phyloP scores from a whole-genome alignment of 2,329 filamentous ascomycete species.

The Exophiala phaeomuriformis region DNA sequence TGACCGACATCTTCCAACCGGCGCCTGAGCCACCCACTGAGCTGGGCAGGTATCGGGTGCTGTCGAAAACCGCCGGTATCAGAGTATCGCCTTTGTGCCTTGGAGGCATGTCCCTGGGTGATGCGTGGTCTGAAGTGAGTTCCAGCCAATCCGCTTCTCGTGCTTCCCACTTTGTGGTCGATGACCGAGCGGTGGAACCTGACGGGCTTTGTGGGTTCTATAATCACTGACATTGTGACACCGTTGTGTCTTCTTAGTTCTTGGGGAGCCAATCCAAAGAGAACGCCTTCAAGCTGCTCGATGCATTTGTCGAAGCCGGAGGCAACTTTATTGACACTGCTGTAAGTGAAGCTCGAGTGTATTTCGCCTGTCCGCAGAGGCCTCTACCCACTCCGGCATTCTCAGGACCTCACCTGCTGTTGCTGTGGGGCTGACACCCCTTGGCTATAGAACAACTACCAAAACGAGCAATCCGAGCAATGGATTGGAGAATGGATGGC shows the following conservation, averaged over 20 bases:
- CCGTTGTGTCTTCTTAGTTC: background rate
- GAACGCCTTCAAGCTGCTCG: slow-evolving; percentile 56
- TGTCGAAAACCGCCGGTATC: slow-evolving; percentile 58
- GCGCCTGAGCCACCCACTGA: slow-evolving; percentile 52
- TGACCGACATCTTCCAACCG: slow-evolving; percentile 30
- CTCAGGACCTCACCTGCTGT: background rate
- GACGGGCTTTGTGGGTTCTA: too few relatives aligned
- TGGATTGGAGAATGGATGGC: slow-evolving; percentile 58
- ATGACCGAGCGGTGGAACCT: too few relatives aligned
- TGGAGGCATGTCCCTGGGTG: slow-evolving; percentile 36
- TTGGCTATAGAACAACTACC: slow-evolving; percentile 54
- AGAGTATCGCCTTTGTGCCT: slow-evolving; percentile 57
- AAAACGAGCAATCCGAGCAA: slow-evolving; percentile 54
- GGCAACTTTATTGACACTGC: slow-evolving; percentile 69
- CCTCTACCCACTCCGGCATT: too few relatives aligned
- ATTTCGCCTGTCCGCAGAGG: background rate
- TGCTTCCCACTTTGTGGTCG: too few relatives aligned
- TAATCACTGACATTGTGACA: too few relatives aligned
- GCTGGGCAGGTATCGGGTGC: slow-evolving; percentile 57
- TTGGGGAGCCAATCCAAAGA: slow-evolving; percentile 51
- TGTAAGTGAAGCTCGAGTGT: slow-evolving; percentile 4
- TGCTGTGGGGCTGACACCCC: background rate
- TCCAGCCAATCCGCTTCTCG: slow-evolving; percentile 12
- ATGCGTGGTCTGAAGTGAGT: slow-evolving; percentile 29
- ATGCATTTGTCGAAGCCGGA: slow-evolving; percentile 56